These are phyloP conservation scores for Clonostachys byssicola DNA, from an alignment of 2,329 filamentous ascomycete genomes.

Conservation along the genomic window DNA sequence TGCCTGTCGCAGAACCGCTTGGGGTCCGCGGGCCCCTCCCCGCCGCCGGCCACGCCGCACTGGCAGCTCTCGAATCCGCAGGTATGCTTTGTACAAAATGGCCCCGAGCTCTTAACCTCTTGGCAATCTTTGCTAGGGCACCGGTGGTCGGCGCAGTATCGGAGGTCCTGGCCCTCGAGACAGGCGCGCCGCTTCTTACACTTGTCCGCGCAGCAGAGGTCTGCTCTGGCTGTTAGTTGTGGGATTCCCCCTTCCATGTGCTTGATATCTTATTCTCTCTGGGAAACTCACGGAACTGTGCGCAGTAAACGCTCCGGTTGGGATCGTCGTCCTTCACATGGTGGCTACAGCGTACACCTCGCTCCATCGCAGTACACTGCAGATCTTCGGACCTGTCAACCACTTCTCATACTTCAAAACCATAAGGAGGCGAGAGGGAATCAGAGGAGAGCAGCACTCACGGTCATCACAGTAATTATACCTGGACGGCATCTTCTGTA, in stretches of 20 bases:
- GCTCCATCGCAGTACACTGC: constrained; percentile 12
- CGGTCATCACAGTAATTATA: constrained; percentile 13
- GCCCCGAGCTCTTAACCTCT: constrained; percentile 6
- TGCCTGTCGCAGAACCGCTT: constrained; percentile 20
- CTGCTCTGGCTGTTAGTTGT: constrained; percentile 8
- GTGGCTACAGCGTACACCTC: constrained; percentile 11
- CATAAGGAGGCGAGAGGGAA: not conserved
- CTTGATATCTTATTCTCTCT: not conserved
- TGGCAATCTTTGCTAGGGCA: constrained; percentile 15
- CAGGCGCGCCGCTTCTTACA: constrained; percentile 13
- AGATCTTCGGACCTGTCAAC: constrained; percentile 7
- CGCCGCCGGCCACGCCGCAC: constrained; percentile 7
- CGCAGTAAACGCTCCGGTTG: constrained; percentile 12
- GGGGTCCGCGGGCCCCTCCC: constrained; percentile 3
- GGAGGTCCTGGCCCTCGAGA: constrained; percentile 9
- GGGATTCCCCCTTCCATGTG: too few species aligned
- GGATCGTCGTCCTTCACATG: constrained; percentile 11
- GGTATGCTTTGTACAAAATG: constrained; percentile 17
- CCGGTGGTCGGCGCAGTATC: constrained; percentile 19
- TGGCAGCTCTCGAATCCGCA: constrained; percentile 15
- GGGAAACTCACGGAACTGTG: constrained; percentile 13
- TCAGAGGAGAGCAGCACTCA: constrained; percentile 4
- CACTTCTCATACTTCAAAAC: not conserved
- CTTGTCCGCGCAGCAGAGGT: constrained; percentile 15
- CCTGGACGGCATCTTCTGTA: constrained; percentile 12